Conservation (phyloP, 495 filamentous ascomycete genomes). For the Penicillium flavigenum region DNA sequence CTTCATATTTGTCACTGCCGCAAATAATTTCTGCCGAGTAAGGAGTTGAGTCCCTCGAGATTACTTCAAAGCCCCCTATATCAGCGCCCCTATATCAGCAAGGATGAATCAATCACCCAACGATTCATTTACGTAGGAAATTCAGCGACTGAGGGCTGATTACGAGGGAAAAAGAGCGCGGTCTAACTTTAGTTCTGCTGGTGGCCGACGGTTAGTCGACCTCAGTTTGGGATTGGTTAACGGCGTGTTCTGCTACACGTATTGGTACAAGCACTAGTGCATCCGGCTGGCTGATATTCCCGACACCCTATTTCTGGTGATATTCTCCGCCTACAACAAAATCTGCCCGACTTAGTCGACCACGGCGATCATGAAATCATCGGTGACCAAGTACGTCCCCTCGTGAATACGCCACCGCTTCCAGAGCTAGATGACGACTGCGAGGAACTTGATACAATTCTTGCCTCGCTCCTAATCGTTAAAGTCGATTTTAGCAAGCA, state of each 20-base stretch:
- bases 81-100: neutral
- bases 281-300: neutral
- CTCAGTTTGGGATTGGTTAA: neutral
- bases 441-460: neutral
- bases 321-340: constrained; percentile 1
- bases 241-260: neutral
- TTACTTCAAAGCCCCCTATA: too few relatives aligned
- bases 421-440: neutral
- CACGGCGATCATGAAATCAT: neutral
- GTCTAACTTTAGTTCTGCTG: neutral
- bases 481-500: neutral
- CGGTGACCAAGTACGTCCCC: neutral
- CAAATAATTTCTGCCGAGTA: too few relatives aligned
- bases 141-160: neutral
- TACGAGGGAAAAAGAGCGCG: neutral
- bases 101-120: neutral
- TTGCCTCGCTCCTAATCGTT: neutral
- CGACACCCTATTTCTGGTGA: neutral
- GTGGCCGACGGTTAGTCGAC: neutral
- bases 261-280: neutral
- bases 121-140: neutral
- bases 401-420: neutral
- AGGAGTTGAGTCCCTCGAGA: too few relatives aligned
- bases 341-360: neutral
- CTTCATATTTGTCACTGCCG: too few relatives aligned